These are phyloP conservation scores for Datura wrightii DNA, from an alignment of 257 asterid genomes.

Conservation along the genomic window DNA sequence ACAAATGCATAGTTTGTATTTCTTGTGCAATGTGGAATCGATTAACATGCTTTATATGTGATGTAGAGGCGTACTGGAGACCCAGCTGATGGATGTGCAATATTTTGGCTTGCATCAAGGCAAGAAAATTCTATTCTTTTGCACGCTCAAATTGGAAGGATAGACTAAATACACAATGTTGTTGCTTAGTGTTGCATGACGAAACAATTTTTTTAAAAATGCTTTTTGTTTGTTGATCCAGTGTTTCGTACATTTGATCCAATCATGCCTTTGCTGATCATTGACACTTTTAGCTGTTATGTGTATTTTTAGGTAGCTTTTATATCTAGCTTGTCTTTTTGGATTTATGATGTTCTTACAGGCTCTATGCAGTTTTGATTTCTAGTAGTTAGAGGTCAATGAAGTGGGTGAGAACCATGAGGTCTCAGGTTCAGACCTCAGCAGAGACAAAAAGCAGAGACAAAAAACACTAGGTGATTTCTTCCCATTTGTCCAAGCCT, in stretches of 20 bases:
- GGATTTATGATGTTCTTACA: background rate
- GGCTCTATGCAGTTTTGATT: background rate
- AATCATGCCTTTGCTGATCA: slow-evolving; percentile 12
- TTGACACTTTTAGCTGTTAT: slow-evolving; percentile 7
- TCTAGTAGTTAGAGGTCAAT: background rate
- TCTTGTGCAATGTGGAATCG: background rate
- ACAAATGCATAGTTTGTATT: slow-evolving; percentile 19
- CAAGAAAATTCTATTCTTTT: slow-evolving; percentile 41
- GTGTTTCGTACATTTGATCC: background rate
- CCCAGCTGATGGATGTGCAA: slow-evolving; percentile 94
- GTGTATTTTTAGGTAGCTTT: background rate
- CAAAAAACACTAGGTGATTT: too few species aligned
- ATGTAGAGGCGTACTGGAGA: slow-evolving; percentile 90
- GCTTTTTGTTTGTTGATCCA: background rate
- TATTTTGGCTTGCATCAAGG: slow-evolving; percentile 90
- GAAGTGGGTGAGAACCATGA: too few species aligned
- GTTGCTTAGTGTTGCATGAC: background rate
- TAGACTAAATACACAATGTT: background rate
- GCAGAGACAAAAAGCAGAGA: too few species aligned
- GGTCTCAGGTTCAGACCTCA: too few species aligned
- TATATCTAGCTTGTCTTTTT: background rate
- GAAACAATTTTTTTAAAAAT: background rate
- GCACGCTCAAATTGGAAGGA: slow-evolving; percentile 17
- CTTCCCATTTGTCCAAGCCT: too few species aligned
- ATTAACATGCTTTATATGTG: slow-evolving; percentile 27